These are phyloP conservation scores for Graphium sp. DNA, from an alignment of 2,329 filamentous ascomycete genomes.

Conservation along the genomic window DNA sequence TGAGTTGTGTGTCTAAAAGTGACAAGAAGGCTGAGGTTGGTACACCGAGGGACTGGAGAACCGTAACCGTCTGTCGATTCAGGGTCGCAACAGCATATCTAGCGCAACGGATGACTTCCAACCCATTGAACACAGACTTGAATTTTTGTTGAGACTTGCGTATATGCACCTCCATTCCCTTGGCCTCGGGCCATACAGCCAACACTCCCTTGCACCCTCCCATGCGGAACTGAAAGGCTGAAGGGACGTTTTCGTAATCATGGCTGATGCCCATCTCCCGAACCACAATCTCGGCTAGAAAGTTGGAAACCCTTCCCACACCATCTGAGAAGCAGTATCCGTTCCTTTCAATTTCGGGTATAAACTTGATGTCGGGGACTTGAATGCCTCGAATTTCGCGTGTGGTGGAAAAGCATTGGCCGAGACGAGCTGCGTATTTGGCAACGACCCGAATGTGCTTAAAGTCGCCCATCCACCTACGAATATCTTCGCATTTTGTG, in stretches of 20 bases:
- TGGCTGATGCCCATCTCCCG: conserved; percentile 52
- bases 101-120: conserved; percentile 79
- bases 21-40: conserved; percentile 45
- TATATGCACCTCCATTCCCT: conserved; percentile 54
- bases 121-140: conserved; percentile 44
- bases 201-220: conserved; percentile 88
- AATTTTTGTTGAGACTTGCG: conserved; percentile 85
- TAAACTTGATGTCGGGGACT: conserved; percentile 39
- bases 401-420: conserved; percentile 93
- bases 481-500: conserved; percentile 59
- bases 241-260: conserved; percentile 44
- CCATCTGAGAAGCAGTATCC: conserved; percentile 70
- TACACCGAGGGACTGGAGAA: conserved; percentile 68
- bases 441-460: conserved; percentile 67
- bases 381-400: conserved; percentile 50
- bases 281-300: conserved; percentile 58
- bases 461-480: conserved; percentile 76
- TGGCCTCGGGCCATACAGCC: conserved; percentile 52
- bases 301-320: conserved; percentile 76
- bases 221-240: conserved; percentile 80
- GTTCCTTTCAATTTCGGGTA: conserved; percentile 55
- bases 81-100: conserved; percentile 61
- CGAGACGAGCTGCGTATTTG: conserved; percentile 75
- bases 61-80: conserved; percentile 77
- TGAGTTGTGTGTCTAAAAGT: conserved; percentile 53